A percentile compares a stretch with the other conserved stretches of the same genome.
These are phyloP conservation scores for Ceratobasidium papillatum DNA, from an alignment of 1,284 basidiomycete genomes.

Conservation along the genomic window DNA sequence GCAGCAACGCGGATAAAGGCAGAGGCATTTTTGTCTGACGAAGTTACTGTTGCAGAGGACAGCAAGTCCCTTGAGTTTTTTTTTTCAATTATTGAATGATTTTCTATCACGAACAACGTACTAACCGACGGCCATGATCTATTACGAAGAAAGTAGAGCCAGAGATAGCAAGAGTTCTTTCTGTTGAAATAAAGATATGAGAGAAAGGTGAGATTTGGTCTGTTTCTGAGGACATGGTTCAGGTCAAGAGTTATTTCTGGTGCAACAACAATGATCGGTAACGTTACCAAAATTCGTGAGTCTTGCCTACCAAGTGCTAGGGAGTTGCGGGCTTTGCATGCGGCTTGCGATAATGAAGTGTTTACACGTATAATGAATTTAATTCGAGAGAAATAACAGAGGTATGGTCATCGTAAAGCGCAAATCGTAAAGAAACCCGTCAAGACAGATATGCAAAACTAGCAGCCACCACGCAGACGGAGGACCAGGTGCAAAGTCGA, in stretches of 20 bases:
- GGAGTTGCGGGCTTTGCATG: neutral
- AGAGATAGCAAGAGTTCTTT: conserved; percentile 16
- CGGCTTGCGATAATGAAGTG: neutral
- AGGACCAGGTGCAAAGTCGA: conserved; percentile 65
- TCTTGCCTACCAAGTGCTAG: neutral
- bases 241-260: neutral
- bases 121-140: neutral
- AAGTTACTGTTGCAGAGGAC: conserved; percentile 56
- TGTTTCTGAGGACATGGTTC: conserved; percentile 17
- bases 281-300: neutral
- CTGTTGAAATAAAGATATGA: conserved; percentile 14
- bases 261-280: neutral
- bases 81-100: conserved; percentile 48
- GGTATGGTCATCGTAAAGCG: neutral
- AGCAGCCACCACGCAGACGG: conserved; percentile 47
- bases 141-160: conserved; percentile 2
- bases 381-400: neutral
- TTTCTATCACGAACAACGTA: too few species aligned
- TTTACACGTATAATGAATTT: neutral
- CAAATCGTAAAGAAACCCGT: neutral
- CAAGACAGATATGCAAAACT: neutral
- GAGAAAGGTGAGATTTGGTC: conserved; percentile 12
- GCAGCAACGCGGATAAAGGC: conserved; percentile 71
- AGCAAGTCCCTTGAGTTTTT: conserved; percentile 67
- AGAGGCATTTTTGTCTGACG: conserved; percentile 55